Percentiles rank a stretch among this genome's conserved stretches.
Conservation (phyloP, 352 stramenopile species). For the Chrysophaeum taylorii region DNA sequence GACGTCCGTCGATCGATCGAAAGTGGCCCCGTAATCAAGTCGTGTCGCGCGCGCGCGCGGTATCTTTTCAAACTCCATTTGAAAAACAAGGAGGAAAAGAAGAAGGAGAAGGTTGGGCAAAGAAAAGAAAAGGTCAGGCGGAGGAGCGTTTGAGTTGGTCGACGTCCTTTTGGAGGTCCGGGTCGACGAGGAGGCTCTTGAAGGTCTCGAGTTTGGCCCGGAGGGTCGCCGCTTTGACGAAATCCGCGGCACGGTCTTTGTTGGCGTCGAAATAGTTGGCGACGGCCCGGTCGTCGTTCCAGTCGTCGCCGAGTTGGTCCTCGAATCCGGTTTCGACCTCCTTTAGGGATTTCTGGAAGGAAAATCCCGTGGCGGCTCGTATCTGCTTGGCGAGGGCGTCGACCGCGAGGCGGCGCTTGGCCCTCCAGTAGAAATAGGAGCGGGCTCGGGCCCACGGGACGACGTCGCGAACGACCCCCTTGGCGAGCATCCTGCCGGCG, state of each 20-base stretch:
- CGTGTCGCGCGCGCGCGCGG: no score
- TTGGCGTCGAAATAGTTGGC: slow-evolving; percentile 42
- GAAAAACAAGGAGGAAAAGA: no score
- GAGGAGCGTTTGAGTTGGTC: no score
- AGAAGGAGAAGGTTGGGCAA: no score
- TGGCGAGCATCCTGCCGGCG: slow-evolving; percentile 97
- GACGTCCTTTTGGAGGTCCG: no score
- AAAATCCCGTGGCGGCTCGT: slow-evolving; percentile 38
- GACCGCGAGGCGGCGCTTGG: slow-evolving; percentile 87
- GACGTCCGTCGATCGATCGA: no score
- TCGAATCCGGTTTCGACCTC: slow-evolving; percentile 47
- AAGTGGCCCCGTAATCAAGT: no score
- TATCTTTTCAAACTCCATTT: no score
- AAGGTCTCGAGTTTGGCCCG: slow-evolving; percentile 47
- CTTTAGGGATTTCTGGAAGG: slow-evolving; percentile 31
- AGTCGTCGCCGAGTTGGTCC: slow-evolving; percentile 42
- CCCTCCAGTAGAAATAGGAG: slow-evolving; percentile 95
- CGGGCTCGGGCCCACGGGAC: slow-evolving; percentile 86
- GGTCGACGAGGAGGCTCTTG: no score
- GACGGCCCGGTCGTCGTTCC: slow-evolving; percentile 48
- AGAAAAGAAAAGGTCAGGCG: no score
- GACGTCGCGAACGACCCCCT: slow-evolving; percentile 91
- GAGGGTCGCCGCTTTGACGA: slow-evolving; percentile 40
- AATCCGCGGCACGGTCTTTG: no score
- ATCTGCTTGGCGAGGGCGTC: slow-evolving; percentile 57